Percentiles rank a stretch among this genome's conserved stretches.
These are phyloP conservation scores for Parasitella parasitica DNA, from an alignment of 371 early-diverging fungal genomes.

Conservation along the genomic window DNA sequence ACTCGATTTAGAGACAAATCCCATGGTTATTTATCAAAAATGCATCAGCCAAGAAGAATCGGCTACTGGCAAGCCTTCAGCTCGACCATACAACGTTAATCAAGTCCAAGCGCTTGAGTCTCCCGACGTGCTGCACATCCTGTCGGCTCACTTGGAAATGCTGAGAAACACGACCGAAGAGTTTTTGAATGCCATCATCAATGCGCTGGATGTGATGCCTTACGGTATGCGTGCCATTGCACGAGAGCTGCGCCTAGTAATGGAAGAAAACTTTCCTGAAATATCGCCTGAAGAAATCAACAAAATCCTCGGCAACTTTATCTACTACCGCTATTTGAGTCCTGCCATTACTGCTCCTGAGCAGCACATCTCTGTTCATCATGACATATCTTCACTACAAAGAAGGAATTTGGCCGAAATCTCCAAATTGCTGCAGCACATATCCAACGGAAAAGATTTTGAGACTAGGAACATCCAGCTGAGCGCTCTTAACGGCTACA, in stretches of 20 bases:
- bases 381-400: slow-evolving; percentile 79
- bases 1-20: slow-evolving; percentile 91
- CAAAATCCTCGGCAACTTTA: slow-evolving; percentile 88
- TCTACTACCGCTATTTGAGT: slow-evolving; percentile 96
- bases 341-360: slow-evolving; percentile 98
- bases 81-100: slow-evolving; percentile 76
- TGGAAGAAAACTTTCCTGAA: slow-evolving; percentile 83
- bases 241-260: slow-evolving; percentile 77
- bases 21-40: slow-evolving; percentile 86
- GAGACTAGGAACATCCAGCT: slow-evolving; percentile 67
- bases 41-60: slow-evolving; percentile 90
- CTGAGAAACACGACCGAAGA: slow-evolving; percentile 77
- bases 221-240: slow-evolving; percentile 96
- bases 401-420: slow-evolving; percentile 96
- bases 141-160: slow-evolving; percentile 72
- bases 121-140: slow-evolving; percentile 76
- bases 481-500: slow-evolving; percentile 77
- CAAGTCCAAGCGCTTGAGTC: slow-evolving; percentile 84
- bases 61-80: slow-evolving; percentile 80
- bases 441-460: slow-evolving; percentile 81
- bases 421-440: slow-evolving; percentile 90
- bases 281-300: slow-evolving; percentile 77
- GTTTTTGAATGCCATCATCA: slow-evolving; percentile 80
- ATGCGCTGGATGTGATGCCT: slow-evolving; percentile 83
- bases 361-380: slow-evolving; percentile 90